These are phyloP conservation scores for Tuber borchii DNA, from an alignment of 495 filamentous ascomycete genomes.

Conservation along the genomic window DNA sequence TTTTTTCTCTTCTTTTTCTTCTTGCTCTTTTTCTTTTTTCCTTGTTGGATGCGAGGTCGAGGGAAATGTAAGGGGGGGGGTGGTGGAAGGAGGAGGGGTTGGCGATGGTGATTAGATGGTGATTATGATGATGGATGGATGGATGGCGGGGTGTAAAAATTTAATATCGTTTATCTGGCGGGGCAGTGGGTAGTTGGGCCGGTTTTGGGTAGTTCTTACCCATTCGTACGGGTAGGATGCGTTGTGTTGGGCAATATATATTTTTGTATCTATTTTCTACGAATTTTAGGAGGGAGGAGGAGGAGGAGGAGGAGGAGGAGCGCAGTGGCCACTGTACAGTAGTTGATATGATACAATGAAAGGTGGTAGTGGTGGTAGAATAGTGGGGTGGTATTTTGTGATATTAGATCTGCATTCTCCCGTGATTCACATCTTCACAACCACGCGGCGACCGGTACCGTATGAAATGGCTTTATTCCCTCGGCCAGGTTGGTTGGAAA, in stretches of 20 bases:
- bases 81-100: too few relatives aligned
- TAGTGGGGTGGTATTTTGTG: neutral
- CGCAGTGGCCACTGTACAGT: neutral
- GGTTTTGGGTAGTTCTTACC: neutral
- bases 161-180: neutral
- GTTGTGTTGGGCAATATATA: neutral
- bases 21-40: neutral
- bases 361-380: neutral
- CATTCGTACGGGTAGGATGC: neutral
- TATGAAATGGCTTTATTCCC: slow-evolving; percentile 3
- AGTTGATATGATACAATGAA: neutral
- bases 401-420: slow-evolving; percentile 1
- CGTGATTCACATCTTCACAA: slow-evolving; percentile 4
- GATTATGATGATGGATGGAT: neutral
- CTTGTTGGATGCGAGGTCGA: neutral
- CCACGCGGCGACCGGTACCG: neutral
- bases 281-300: neutral
- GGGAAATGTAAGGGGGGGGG: too few relatives aligned
- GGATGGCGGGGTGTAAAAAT: neutral
- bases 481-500: neutral
- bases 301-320: neutral
- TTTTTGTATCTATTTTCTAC: neutral
- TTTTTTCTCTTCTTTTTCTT: too few relatives aligned
- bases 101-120: neutral
- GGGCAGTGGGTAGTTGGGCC: neutral